Evolutionary conservation across 2,329 filamentous ascomycete genomes (phyloP).

Genomic region (Akanthomyces lecanii): DNA sequence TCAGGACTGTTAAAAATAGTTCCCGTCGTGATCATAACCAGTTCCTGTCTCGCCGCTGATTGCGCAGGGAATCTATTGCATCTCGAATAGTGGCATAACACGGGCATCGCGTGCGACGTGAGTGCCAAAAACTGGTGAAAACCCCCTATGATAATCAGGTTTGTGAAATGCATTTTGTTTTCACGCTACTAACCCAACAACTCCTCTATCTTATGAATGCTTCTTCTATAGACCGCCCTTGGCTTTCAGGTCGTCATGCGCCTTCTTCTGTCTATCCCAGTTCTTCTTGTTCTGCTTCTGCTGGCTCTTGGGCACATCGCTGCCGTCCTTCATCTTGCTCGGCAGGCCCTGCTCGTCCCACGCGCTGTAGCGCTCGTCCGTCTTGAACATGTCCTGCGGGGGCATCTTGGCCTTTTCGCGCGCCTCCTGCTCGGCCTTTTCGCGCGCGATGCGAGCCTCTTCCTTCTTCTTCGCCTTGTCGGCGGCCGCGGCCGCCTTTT

Average conservation of each 20-base stretch:
- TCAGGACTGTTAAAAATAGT: too few species aligned
- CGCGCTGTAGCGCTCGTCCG: constrained; percentile 58
- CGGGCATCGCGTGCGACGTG: too few species aligned
- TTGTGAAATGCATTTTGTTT: not conserved
- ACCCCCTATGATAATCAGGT: not conserved
- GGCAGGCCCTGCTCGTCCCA: constrained; percentile 85
- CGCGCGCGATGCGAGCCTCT: constrained; percentile 46
- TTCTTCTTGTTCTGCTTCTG: constrained; percentile 82
- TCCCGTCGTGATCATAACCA: too few species aligned
- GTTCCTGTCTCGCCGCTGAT: too few species aligned
- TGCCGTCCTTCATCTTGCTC: constrained; percentile 69
- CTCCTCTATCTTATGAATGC: constrained; percentile 13
- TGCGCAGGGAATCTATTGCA: too few species aligned
- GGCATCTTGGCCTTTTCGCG: constrained; percentile 54
- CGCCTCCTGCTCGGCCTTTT: constrained; percentile 50
- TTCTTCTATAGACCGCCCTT: constrained; percentile 28
- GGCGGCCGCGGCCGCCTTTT: constrained; percentile 56
- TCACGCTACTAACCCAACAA: constrained; percentile 12
- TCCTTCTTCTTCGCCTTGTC: constrained; percentile 56
- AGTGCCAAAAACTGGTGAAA: too few species aligned
- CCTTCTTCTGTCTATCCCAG: constrained; percentile 87
- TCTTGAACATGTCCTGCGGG: constrained; percentile 54
- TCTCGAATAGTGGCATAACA: too few species aligned
- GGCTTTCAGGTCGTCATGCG: constrained; percentile 57
- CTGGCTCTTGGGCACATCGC: constrained; percentile 74